Evolutionary conservation across 805 yeast species (phyloP).

Genomic region (Hanseniaspora mollemarum): DNA sequence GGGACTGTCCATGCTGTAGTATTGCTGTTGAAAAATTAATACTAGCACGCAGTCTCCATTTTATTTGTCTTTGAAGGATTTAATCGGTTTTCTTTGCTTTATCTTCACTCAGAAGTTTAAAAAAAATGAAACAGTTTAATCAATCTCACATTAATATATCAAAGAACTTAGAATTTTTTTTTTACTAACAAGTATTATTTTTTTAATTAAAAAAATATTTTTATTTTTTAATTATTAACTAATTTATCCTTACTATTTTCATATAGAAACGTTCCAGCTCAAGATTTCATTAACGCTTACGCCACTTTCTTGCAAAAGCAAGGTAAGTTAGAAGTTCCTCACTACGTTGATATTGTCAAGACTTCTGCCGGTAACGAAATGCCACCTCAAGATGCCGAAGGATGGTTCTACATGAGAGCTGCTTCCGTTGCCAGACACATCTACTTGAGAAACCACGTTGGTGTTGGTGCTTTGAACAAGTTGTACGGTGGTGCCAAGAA

Average conservation of each 20-base stretch:
- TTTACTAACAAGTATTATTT: constrained; percentile 16
- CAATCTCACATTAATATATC: constrained; percentile 8
- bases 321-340: constrained; percentile 99
- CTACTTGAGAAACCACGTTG: constrained; percentile 98
- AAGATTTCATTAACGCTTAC: constrained; percentile 98
- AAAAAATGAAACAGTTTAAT: constrained; percentile 13
- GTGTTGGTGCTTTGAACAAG: constrained; percentile 98
- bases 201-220: constrained; percentile 16
- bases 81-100: neutral
- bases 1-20: neutral
- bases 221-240: neutral
- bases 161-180: constrained; percentile 16
- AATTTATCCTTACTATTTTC: constrained; percentile 14
- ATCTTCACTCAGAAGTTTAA: neutral
- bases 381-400: constrained; percentile 99
- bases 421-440: constrained; percentile 99
- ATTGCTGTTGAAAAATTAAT: neutral
- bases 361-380: constrained; percentile 97
- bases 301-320: constrained; percentile 99
- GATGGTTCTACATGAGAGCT: constrained; percentile 99
- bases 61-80: constrained; percentile 15
- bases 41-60: neutral
- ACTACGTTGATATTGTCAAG: constrained; percentile 99
- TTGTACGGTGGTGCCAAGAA: constrained; percentile 97
- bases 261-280: constrained; percentile 99